Evolutionary conservation across 768 basidiomycete species (phyloP).

Genomic region (Mycena capillaripes): DNA sequence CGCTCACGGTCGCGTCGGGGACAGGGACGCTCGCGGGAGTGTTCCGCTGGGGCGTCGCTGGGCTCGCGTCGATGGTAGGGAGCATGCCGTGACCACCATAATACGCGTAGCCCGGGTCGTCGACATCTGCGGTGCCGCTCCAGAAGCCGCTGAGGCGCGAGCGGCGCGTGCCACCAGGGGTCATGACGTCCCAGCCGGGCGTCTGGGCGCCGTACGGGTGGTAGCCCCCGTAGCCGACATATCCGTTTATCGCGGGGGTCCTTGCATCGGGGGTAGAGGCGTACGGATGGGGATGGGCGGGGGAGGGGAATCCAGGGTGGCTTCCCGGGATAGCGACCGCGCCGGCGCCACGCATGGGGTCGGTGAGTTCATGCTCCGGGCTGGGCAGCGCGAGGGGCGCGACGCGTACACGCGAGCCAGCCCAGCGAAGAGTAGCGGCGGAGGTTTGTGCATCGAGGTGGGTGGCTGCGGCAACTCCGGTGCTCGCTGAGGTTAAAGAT

Average conservation of each 20-base stretch:
- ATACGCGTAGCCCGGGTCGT: slow-evolving; percentile 41
- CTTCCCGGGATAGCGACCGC: slow-evolving; percentile 76
- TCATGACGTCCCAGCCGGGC: slow-evolving; percentile 48
- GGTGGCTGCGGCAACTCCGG: slow-evolving; percentile 38
- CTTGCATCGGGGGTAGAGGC: slow-evolving; percentile 10
- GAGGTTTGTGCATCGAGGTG: slow-evolving; percentile 72
- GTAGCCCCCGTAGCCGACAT: neutral
- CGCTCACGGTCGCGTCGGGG: neutral
- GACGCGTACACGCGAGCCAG: slow-evolving; percentile 86
- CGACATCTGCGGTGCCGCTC: slow-evolving; percentile 81
- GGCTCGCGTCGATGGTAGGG: slow-evolving; percentile 34
- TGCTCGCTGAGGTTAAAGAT: slow-evolving; percentile 24
- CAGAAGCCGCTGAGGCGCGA: slow-evolving; percentile 79
- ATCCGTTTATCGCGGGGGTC: neutral
- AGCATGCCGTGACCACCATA: neutral
- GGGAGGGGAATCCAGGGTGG: slow-evolving; percentile 52
- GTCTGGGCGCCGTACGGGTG: slow-evolving; percentile 16
- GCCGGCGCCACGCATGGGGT: slow-evolving; percentile 83
- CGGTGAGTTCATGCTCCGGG: slow-evolving; percentile 92
- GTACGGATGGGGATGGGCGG: slow-evolving; percentile 26
- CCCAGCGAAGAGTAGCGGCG: slow-evolving; percentile 88
- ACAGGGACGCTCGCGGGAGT: neutral
- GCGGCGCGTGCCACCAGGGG: slow-evolving; percentile 66
- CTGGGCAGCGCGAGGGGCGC: slow-evolving; percentile 90
- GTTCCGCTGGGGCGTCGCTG: slow-evolving; percentile 7